Evolutionary conservation across 2,329 filamentous ascomycete genomes (phyloP).

Genomic region (Paracorniculantispora psalliotae): DNA sequence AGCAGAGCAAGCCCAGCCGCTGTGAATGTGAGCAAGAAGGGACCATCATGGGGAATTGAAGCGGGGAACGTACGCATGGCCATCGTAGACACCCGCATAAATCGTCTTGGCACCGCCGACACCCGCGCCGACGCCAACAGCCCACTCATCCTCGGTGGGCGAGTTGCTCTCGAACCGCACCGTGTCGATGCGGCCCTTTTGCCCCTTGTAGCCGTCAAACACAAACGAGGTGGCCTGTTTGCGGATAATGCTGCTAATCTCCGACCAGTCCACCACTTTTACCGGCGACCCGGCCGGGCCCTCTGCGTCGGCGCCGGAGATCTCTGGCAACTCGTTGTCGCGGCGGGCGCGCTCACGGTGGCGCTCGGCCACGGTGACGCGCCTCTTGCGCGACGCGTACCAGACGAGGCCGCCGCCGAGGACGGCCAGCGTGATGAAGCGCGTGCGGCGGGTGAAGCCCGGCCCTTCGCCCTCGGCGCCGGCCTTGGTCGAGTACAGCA

Average conservation of each 20-base stretch:
- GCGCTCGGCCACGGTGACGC: not conserved
- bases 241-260: slow-evolving; percentile 27
- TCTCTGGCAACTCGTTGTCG: slow-evolving; percentile 6
- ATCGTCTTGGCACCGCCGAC: slow-evolving; percentile 24
- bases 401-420: not conserved
- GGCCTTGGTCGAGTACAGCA: slow-evolving; percentile 1
- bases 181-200: slow-evolving; percentile 29
- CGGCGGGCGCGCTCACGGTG: not conserved
- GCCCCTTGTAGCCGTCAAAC: slow-evolving; percentile 23
- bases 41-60: not conserved
- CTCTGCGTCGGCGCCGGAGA: not conserved
- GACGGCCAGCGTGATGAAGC: not conserved
- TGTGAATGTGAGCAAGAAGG: slow-evolving; percentile 19
- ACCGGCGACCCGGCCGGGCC: slow-evolving; percentile 25
- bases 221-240: slow-evolving; percentile 25
- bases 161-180: slow-evolving; percentile 31
- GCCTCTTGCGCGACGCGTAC: slow-evolving; percentile 3
- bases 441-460: slow-evolving; percentile 1
- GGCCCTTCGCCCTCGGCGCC: not conserved
- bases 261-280: slow-evolving; percentile 21
- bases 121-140: slow-evolving; percentile 27
- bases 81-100: slow-evolving; percentile 42
- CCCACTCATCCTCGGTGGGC: slow-evolving; percentile 33
- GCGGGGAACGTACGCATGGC: slow-evolving; percentile 38
- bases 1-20: slow-evolving; percentile 38